These are phyloP conservation scores for Rhynchospora pubera DNA, from an alignment of 176 grass and related monocot genomes.

Conservation along the genomic window DNA sequence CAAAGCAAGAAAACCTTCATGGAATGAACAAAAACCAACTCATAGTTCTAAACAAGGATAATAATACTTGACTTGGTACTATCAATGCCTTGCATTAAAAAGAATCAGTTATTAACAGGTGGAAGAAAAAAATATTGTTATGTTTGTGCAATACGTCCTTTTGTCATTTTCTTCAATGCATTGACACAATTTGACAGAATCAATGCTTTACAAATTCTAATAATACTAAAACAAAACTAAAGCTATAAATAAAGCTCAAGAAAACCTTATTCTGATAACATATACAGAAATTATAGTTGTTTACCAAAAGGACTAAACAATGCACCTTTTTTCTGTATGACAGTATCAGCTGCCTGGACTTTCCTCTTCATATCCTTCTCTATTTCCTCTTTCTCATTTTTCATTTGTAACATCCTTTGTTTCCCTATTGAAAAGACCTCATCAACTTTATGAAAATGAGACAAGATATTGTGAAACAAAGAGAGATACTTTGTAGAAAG, in stretches of 20 bases:
- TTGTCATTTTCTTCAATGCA: neutral
- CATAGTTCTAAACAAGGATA: neutral
- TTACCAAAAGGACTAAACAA: conserved; percentile 9
- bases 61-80: neutral
- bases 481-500: neutral
- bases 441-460: neutral
- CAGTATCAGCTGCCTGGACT: conserved; percentile 36
- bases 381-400: conserved; percentile 78
- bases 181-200: neutral
- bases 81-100: neutral
- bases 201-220: neutral
- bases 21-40: neutral
- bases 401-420: conserved; percentile 54
- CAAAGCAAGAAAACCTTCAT: conserved; percentile 6
- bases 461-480: neutral
- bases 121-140: neutral
- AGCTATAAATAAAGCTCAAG: neutral
- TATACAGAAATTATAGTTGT: neutral
- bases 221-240: neutral
- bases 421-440: conserved; percentile 33
- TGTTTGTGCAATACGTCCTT: neutral
- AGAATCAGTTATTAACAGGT: neutral
- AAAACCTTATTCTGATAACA: neutral
- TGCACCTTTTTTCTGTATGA: conserved; percentile 68
- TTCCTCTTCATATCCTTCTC: conserved; percentile 46